phyloP scores from a whole-genome alignment of 2,329 filamentous ascomycete species.

The Cladobotryum protrusum region DNA sequence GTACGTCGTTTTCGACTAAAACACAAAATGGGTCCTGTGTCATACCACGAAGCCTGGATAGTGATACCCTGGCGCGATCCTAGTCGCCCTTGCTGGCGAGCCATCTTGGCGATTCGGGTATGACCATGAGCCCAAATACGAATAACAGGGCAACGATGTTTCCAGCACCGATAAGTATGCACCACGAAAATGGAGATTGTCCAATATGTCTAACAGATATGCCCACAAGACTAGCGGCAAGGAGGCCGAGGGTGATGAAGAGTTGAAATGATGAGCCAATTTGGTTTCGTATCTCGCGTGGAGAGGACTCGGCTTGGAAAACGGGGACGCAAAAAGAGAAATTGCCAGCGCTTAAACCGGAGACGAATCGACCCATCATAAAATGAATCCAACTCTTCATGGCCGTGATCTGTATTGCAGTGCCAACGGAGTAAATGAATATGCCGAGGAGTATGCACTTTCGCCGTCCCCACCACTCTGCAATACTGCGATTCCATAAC shows the following conservation, averaged over 20 bases:
- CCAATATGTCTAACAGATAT: conserved; percentile 42
- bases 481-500: conserved; percentile 29
- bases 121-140: conserved; percentile 44
- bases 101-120: conserved; percentile 54
- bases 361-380: conserved; percentile 58
- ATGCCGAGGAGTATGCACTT: conserved; percentile 48
- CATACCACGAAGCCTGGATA: conserved; percentile 47
- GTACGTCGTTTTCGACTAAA: conserved; percentile 45
- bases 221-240: conserved; percentile 49
- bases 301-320: conserved; percentile 60
- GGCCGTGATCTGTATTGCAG: conserved; percentile 59
- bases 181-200: conserved; percentile 46
- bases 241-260: conserved; percentile 66
- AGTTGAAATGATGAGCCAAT: conserved; percentile 67
- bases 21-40: conserved; percentile 39
- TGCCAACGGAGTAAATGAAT: conserved; percentile 56
- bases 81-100: conserved; percentile 42
- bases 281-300: conserved; percentile 56
- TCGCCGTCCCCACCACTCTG: conserved; percentile 53
- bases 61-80: conserved; percentile 42
- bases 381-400: conserved; percentile 56
- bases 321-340: conserved; percentile 61
- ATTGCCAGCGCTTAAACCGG: conserved; percentile 61
- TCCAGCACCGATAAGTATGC: conserved; percentile 53
- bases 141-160: conserved; percentile 48